phyloP scores from a whole-genome alignment of 345 rosid genomes.

The Corchorus olitorius region DNA sequence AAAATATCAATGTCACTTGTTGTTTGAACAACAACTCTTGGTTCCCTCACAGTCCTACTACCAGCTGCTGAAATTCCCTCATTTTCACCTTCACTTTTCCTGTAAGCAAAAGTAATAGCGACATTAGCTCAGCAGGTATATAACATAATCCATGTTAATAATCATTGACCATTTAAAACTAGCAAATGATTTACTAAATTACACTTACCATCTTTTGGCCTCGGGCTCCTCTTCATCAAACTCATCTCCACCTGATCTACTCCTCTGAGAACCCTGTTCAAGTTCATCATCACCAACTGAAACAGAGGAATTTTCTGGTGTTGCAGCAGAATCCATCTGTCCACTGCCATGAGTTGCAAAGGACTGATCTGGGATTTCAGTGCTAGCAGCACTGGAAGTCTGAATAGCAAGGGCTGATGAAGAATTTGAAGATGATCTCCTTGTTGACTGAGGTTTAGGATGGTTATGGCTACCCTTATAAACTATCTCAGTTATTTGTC shows the following conservation, averaged over 20 bases:
- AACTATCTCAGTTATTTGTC: constrained; percentile 88
- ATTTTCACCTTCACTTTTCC: constrained; percentile 75
- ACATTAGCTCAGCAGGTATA: neutral
- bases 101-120: constrained; percentile 25
- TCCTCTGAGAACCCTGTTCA: constrained; percentile 62
- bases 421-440: constrained; percentile 57
- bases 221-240: constrained; percentile 79
- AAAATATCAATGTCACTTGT: constrained; percentile 92
- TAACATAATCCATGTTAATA: neutral
- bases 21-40: constrained; percentile 92
- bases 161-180: neutral
- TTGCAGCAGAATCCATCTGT: constrained; percentile 56
- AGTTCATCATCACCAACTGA: constrained; percentile 69
- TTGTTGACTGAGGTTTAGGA: constrained; percentile 74
- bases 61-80: constrained; percentile 80
- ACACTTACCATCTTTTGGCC: constrained; percentile 78
- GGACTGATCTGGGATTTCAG: constrained; percentile 56
- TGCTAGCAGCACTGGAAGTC: constrained; percentile 28
- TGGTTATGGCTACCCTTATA: constrained; percentile 91
- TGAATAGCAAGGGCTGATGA: constrained; percentile 37
- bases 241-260: constrained; percentile 61
- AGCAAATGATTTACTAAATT: neutral
- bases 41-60: constrained; percentile 81
- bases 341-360: constrained; percentile 40
- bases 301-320: constrained; percentile 72